These are phyloP conservation scores for Geranomyces michiganensis DNA, from an alignment of 192 early-diverging fungal species.

Conservation along the genomic window DNA sequence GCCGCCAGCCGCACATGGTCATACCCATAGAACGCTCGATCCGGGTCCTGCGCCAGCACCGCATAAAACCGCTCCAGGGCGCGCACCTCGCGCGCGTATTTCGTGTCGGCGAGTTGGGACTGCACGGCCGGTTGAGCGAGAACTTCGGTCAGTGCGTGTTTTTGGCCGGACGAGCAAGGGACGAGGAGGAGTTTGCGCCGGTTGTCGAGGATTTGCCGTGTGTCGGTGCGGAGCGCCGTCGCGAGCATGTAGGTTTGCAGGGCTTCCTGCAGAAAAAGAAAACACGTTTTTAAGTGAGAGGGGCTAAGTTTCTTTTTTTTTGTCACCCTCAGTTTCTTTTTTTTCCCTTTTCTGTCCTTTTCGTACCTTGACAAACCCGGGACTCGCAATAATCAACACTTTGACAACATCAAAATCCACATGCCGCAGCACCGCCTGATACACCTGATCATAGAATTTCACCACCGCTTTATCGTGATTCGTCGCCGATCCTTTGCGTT, in stretches of 20 bases:
- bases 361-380: slow-evolving; percentile 92
- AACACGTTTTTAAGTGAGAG: background rate
- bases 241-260: slow-evolving; percentile 85
- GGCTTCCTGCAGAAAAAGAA: slow-evolving; percentile 67
- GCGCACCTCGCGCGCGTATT: slow-evolving; percentile 82
- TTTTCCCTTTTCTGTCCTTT: background rate
- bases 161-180: slow-evolving; percentile 94
- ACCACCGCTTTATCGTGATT: slow-evolving; percentile 81
- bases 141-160: slow-evolving; percentile 92
- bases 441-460: slow-evolving; percentile 91
- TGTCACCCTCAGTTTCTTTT: background rate
- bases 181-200: slow-evolving; percentile 84
- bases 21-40: slow-evolving; percentile 91
- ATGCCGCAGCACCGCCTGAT: slow-evolving; percentile 83
- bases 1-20: slow-evolving; percentile 82
- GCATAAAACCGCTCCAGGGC: slow-evolving; percentile 85
- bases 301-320: background rate
- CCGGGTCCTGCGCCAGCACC: slow-evolving; percentile 86
- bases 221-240: slow-evolving; percentile 77
- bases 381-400: slow-evolving; percentile 93
- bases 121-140: slow-evolving; percentile 84
- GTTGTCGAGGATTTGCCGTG: slow-evolving; percentile 82
- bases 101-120: slow-evolving; percentile 84
- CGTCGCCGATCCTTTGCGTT: slow-evolving; percentile 85
- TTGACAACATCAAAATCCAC: slow-evolving; percentile 93